phyloP scores from a whole-genome alignment of 169 alveolate genomes.

The Haemoproteus tartakovskyi region DNA sequence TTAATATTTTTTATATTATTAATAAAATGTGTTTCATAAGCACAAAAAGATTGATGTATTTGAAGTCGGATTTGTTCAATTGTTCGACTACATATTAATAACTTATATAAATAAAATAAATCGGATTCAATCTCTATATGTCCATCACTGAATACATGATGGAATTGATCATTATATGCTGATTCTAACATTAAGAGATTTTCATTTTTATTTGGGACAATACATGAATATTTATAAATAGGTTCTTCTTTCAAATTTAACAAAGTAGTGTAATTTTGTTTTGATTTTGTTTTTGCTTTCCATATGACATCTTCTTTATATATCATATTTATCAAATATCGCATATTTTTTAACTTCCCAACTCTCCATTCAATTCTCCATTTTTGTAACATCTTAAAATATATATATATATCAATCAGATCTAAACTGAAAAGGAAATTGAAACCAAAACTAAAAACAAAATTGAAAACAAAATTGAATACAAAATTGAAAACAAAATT shows the following conservation, averaged over 20 bases:
- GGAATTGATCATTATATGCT: constrained; percentile 10
- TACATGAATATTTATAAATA: constrained; percentile 27
- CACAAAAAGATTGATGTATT: constrained; percentile 35
- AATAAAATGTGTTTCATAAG: constrained; percentile 46
- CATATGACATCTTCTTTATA: too few species aligned
- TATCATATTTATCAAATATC: too few species aligned
- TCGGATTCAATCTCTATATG: constrained; percentile 49
- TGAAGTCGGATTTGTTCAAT: constrained; percentile 49
- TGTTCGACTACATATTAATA: constrained; percentile 40
- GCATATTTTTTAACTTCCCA: too few species aligned
- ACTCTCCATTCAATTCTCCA: too few species aligned
- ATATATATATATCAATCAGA: too few species aligned
- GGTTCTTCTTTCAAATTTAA: constrained; percentile 3
- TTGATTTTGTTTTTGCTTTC: not conserved
- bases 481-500: too few species aligned
- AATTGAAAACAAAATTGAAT: too few species aligned
- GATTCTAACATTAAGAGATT: constrained; percentile 12
- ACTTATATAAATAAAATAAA: constrained; percentile 19
- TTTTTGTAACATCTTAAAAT: too few species aligned
- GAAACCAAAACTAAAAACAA: too few species aligned
- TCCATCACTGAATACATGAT: constrained; percentile 32
- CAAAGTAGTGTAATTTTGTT: too few species aligned
- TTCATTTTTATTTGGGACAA: constrained; percentile 57
- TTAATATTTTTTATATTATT: constrained; percentile 28
- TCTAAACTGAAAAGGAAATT: too few species aligned